Evolutionary conservation across 768 basidiomycete species (phyloP), one percentile per base, ranked within the genome.

Genomic region (Russula earlei): DNA sequence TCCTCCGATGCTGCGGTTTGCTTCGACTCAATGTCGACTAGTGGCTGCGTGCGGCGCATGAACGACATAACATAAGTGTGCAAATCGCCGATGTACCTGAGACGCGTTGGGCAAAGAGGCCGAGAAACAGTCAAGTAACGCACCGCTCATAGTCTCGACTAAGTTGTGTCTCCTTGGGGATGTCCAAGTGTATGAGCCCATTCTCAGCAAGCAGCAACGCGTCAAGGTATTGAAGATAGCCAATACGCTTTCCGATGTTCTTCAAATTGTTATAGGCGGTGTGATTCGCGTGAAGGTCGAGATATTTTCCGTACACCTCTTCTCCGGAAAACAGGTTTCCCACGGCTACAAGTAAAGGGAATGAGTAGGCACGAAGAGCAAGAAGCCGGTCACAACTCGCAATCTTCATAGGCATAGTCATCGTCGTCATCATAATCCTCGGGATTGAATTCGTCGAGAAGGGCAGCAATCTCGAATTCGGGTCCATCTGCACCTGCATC

Each of bases 151-250:
- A 94, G 60, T 89, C 89, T 62, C 86, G 87, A 14, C 80, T 77
- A 48, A 75, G 72, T 25, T 84, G 79, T 24, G 77, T 79, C 56
- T 87, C 84, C 64, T 78, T 83, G 5, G 85, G 68, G 50, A 91
- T 72, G 61, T 91, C 87, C 47, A 69, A 64, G 67, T 92, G 90
- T 22, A 92, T 68, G 22, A 72, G 72, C 20, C 75, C 77, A 15
- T 74, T 73, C 66, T 85, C 77, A 22, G 83, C 78, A 44, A 77
- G 75, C 40, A 90, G 74, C n/a, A 97, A 77, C 49, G 87, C 71
- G 65, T 94, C 94, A 54, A 99, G 80, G 69, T 94, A 99, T 68
- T 93, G 91, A 44, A 98, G 77, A 71, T 99, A 99, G 10, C 86
- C 84, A 29, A 93, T 71, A 41, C 93, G 81, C 67, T 86, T 90